Conservation (phyloP, 2,329 filamentous ascomycete genomes). For the Thielaviopsis euricoi region DNA sequence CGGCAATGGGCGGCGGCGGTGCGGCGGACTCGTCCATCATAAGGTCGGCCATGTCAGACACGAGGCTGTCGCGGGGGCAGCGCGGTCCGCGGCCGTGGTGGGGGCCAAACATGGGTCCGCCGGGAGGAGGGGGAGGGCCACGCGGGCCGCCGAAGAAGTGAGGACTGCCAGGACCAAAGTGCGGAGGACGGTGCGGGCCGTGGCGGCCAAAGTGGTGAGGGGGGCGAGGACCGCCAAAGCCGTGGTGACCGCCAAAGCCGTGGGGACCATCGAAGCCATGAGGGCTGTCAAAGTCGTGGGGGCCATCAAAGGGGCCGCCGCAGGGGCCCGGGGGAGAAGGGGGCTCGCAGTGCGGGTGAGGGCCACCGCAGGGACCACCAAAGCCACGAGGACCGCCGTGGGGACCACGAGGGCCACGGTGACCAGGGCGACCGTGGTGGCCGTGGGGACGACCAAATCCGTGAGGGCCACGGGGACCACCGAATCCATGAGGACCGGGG, state of each 20-base stretch:
- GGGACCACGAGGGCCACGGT: constrained; percentile 14
- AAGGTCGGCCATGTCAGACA: too few species aligned
- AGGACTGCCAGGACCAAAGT: not conserved
- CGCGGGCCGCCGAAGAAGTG: constrained; percentile 7
- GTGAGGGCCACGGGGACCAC: constrained; percentile 14
- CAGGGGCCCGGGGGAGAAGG: too few species aligned
- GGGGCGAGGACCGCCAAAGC: constrained; percentile 12
- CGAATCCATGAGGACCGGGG: constrained; percentile 15
- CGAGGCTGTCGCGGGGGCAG: too few species aligned
- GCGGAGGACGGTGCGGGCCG: constrained; percentile 7
- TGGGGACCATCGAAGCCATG: constrained; percentile 15
- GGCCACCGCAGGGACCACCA: too few species aligned
- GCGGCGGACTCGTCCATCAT: too few species aligned
- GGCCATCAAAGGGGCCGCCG: constrained; percentile 8
- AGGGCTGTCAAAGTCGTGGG: constrained; percentile 12
- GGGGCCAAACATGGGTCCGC: constrained; percentile 1
- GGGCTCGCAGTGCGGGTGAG: too few species aligned
- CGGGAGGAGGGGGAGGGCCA: constrained; percentile 4
- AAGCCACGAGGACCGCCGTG: constrained; percentile 11
- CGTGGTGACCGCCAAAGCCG: constrained; percentile 11
- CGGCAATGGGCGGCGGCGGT: not conserved
- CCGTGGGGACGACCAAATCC: constrained; percentile 15
- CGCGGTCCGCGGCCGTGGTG: constrained; percentile 9
- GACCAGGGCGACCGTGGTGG: constrained; percentile 10
- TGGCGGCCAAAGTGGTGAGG: constrained; percentile 10